phyloP scores from a whole-genome alignment of 768 basidiomycete species.

The Tricholoma saponaceum region DNA sequence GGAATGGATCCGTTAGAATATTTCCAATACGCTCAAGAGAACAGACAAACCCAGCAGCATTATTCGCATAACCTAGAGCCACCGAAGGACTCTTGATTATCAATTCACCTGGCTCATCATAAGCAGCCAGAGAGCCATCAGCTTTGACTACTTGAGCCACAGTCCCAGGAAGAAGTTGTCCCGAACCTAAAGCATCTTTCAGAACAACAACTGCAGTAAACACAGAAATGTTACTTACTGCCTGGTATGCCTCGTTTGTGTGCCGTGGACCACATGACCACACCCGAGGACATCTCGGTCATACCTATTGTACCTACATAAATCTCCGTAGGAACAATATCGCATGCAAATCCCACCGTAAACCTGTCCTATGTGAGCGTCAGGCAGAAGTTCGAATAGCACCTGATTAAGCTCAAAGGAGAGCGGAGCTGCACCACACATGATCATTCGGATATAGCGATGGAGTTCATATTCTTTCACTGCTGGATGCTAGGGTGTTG shows the following conservation, averaged over 20 bases:
- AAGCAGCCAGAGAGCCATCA: conserved; percentile 53
- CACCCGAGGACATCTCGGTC: conserved; percentile 59
- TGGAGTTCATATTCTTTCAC: conserved; percentile 47
- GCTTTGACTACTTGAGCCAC: conserved; percentile 49
- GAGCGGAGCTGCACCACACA: conserved; percentile 58
- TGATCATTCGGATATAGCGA: conserved; percentile 37
- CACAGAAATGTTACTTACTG: conserved; percentile 24
- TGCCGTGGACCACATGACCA: conserved; percentile 44
- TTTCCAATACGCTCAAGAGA: background rate
- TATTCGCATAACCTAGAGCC: conserved; percentile 55
- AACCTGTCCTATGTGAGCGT: conserved; percentile 53
- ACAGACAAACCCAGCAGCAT: conserved; percentile 53
- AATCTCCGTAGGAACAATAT: background rate
- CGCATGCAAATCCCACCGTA: conserved; percentile 36
- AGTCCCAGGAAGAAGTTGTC: conserved; percentile 53
- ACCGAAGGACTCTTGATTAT: conserved; percentile 49
- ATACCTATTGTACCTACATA: conserved; percentile 37
- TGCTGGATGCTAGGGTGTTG: conserved; percentile 39
- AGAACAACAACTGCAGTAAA: too few species aligned
- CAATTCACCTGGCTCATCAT: conserved; percentile 60
- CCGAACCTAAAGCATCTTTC: conserved; percentile 35
- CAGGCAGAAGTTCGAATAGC: conserved; percentile 45
- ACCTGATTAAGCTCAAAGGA: conserved; percentile 49
- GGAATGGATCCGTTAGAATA: background rate
- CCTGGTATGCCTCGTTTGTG: conserved; percentile 50